These are phyloP conservation scores for Metarhizium album DNA, from an alignment of 2,329 filamentous ascomycete species.

Conservation along the genomic window DNA sequence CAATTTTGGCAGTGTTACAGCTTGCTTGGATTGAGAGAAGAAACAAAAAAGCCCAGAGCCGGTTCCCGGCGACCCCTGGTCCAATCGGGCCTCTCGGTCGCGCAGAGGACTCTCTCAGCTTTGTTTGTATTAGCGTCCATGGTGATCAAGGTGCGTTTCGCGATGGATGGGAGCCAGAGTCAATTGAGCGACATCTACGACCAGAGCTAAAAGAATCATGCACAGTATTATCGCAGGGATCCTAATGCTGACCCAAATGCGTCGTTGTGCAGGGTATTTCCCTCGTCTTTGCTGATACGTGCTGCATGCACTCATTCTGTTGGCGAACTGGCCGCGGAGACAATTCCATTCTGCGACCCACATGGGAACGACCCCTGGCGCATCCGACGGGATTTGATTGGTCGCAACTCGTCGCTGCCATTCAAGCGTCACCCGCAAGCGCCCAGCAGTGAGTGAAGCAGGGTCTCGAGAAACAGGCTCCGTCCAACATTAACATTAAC, in stretches of 20 bases:
- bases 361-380: background rate
- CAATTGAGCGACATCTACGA: background rate
- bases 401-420: constrained; percentile 1
- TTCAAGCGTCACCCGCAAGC: background rate
- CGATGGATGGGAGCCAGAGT: background rate
- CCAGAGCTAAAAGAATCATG: background rate
- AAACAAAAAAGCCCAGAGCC: background rate
- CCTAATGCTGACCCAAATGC: too few relatives aligned
- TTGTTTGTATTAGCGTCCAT: background rate
- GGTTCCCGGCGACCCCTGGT: background rate
- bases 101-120: background rate
- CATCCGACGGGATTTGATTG: constrained; percentile 3
- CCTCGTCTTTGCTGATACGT: too few relatives aligned
- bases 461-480: background rate
- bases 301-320: too few relatives aligned
- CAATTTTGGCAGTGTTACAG: too few relatives aligned
- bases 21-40: too few relatives aligned
- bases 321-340: too few relatives aligned
- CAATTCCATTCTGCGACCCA: too few relatives aligned
- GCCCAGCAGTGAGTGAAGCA: background rate
- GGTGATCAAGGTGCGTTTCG: background rate
- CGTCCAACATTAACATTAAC: background rate
- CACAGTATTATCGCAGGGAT: too few relatives aligned
- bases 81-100: background rate
- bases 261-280: too few relatives aligned